Base-by-base conservation (phyloP, 1,139 yeast genomes). In the Schwanniomyces etchellsii region DNA sequence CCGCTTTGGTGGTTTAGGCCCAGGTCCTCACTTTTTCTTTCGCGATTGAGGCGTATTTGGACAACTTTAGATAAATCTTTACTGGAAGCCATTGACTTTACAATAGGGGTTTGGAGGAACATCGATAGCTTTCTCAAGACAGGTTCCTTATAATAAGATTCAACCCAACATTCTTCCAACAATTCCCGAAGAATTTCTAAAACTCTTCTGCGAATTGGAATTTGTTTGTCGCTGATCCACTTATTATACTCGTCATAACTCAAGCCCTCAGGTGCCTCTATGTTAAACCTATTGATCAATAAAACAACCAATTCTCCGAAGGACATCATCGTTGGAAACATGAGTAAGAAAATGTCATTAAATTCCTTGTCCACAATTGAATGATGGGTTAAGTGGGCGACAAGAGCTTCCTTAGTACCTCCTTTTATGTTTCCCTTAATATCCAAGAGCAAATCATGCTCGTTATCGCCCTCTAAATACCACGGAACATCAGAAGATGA, bases 181-280 rank as follows among this genome's bases (percentile, higher is more conserved):
- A 93, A 69, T 14, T 74, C 60, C 45, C 78, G 79, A 74, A 88
- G 74, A 21, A 83, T 69, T 40, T 81, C 77, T 39, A 83, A 68
- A 3, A 85, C 88, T 34, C 88, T 65, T 17, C 74, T 50, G 34
- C 91, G 72, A 21, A 84, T 79, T 1, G 89, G 82, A 50, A 44
- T 59, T 54, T 59, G 81, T 47, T 85, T 88, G 47, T 74, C 75
- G 25, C 78, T 77, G 6, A 80, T 71, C 97, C 98, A 91, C 4
- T 69, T 57, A 27, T 77, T 75, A 49, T 84, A 85, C 48, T 88
- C 96, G 38, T 83, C 95, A 43, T 76, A 81, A 33, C 84, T 76
- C 38, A 91, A 60, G 0, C 95, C 96, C 45, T 83, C 95, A 0
- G 96, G 96, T 4, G 96, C 94, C 38, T 75, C 78, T 20, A 78